phyloP scores from a whole-genome alignment of 257 asterid genomes.

The Solanum piurae region DNA sequence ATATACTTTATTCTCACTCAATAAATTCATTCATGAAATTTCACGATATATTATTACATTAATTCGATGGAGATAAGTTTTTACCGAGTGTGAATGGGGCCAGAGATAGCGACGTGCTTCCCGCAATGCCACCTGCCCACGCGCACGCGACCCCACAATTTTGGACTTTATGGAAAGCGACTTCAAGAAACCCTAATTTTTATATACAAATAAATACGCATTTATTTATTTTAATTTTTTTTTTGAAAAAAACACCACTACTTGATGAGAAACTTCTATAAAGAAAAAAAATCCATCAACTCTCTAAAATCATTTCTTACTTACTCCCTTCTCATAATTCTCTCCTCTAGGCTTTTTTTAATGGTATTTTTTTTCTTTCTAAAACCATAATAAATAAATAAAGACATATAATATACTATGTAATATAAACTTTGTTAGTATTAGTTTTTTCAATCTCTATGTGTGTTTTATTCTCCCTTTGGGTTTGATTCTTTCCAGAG shows the following conservation, averaged over 20 bases:
- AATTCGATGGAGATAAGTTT: too few relatives aligned
- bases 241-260: background rate
- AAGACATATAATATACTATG: background rate
- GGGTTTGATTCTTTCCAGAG: constrained; percentile 1
- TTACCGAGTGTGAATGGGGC: background rate
- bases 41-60: too few relatives aligned
- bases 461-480: background rate
- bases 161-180: background rate
- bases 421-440: background rate
- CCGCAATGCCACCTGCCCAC: constrained; percentile 22
- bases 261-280: background rate
- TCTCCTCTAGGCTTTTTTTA: background rate
- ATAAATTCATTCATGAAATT: too few relatives aligned
- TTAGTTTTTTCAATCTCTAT: background rate
- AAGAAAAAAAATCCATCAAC: background rate
- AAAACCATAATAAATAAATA: background rate
- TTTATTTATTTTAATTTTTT: background rate
- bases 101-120: constrained; percentile 36
- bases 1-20: too few relatives aligned
- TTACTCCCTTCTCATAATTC: background rate
- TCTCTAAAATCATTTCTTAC: background rate
- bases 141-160: constrained; percentile 41
- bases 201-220: background rate
- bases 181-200: constrained; percentile 35
- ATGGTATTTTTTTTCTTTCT: background rate